These are phyloP conservation scores for Alternaria alternata DNA, from an alignment of 2,329 filamentous ascomycete genomes.

Conservation along the genomic window DNA sequence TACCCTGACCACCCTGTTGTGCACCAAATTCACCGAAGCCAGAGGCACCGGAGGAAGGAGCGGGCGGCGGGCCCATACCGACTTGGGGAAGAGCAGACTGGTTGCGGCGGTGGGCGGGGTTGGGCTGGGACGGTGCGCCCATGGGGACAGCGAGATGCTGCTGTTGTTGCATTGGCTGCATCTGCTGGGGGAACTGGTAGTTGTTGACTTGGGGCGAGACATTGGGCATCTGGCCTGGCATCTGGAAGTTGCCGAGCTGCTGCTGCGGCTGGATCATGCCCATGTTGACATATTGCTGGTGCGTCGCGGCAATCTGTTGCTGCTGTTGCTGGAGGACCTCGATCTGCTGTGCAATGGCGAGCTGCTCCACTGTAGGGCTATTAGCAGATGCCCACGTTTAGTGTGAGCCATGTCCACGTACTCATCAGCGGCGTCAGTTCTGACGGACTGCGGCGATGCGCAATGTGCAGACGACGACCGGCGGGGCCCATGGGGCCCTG, in stretches of 20 bases:
- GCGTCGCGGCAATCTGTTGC: slow-evolving; percentile 94
- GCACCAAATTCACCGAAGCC: slow-evolving; percentile 83
- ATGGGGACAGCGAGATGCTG: slow-evolving; percentile 73
- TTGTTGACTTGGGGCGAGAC: slow-evolving; percentile 76
- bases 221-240: slow-evolving; percentile 79
- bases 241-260: slow-evolving; percentile 66
- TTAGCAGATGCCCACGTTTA: slow-evolving; percentile 30
- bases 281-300: slow-evolving; percentile 98
- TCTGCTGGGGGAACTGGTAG: slow-evolving; percentile 83
- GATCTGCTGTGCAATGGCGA: slow-evolving; percentile 97
- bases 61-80: slow-evolving; percentile 88
- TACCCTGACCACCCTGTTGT: slow-evolving; percentile 64
- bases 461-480: slow-evolving; percentile 94
- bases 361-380: slow-evolving; percentile 80
- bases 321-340: slow-evolving; percentile 97
- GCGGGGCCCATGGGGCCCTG: slow-evolving; percentile 71
- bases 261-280: slow-evolving; percentile 91
- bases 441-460: slow-evolving; percentile 94
- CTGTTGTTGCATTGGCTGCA: slow-evolving; percentile 61
- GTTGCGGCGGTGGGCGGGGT: slow-evolving; percentile 89
- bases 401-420: slow-evolving; percentile 64
- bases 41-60: slow-evolving; percentile 86
- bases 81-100: slow-evolving; percentile 95
- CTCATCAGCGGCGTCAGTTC: slow-evolving; percentile 98
- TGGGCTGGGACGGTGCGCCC: slow-evolving; percentile 77